Evolutionary conservation across 768 basidiomycete species (phyloP).

Genomic region (Russula compacta): DNA sequence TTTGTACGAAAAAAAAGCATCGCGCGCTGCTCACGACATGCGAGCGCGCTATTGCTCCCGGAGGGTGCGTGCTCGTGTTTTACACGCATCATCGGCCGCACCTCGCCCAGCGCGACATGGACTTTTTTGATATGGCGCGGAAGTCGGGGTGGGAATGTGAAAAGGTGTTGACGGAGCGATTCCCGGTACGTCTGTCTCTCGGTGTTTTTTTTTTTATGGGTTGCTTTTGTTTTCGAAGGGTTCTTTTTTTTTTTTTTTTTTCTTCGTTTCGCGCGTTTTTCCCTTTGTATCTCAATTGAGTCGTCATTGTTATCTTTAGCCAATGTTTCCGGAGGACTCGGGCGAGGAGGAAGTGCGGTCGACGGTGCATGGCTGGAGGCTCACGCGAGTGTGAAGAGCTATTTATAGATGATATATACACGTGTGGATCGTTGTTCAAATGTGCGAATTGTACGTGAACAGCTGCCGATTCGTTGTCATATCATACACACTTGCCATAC

Average conservation of each 20-base stretch:
- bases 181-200: conserved; percentile 44
- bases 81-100: conserved; percentile 86
- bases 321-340: conserved; percentile 85
- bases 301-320: conserved; percentile 32
- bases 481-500: too few relatives aligned
- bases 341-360: conserved; percentile 70
- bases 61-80: conserved; percentile 58
- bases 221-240: too few relatives aligned
- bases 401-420: not conserved
- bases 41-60: conserved; percentile 31
- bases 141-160: conserved; percentile 64
- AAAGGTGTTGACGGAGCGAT: conserved; percentile 53
- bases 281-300: not conserved
- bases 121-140: conserved; percentile 64
- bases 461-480: too few relatives aligned
- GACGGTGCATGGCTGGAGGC: conserved; percentile 79
- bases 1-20: conserved; percentile 46
- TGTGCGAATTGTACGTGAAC: not conserved
- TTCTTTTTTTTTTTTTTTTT: not conserved
- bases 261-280: not conserved
- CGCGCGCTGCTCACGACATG: conserved; percentile 73
- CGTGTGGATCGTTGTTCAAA: not conserved
- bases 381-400: conserved; percentile 28
- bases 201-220: not conserved
- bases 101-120: conserved; percentile 71